These are phyloP conservation scores for Rhynchospora pubera DNA, from an alignment of 176 grass and related monocot species.

Conservation along the genomic window DNA sequence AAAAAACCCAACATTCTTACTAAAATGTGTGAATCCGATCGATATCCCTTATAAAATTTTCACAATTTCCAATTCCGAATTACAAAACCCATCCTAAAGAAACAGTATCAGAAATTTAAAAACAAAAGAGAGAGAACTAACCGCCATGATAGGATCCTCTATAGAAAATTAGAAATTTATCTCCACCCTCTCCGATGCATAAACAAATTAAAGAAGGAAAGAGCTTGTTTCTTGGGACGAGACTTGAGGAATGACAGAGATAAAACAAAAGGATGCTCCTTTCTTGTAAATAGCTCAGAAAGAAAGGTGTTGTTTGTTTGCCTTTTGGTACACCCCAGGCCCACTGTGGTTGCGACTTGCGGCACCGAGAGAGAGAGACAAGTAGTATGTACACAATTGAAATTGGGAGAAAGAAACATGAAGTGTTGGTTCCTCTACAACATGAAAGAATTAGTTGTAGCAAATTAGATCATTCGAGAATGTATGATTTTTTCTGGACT, in stretches of 20 bases:
- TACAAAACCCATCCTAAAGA: not conserved
- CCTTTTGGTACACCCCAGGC: slow-evolving; percentile 3
- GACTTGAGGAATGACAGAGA: not conserved
- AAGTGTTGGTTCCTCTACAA: not conserved
- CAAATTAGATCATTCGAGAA: no score
- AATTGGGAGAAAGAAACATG: not conserved
- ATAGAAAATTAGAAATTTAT: not conserved
- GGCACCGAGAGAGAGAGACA: slow-evolving; percentile 9
- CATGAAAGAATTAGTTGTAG: not conserved
- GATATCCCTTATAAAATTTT: not conserved
- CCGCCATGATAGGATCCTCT: slow-evolving; percentile 2
- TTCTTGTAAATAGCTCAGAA: not conserved
- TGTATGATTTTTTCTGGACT: not conserved
- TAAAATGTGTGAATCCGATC: not conserved
- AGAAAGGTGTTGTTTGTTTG: slow-evolving; percentile 15
- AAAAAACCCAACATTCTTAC: not conserved
- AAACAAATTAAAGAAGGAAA: not conserved
- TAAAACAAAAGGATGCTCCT: no score
- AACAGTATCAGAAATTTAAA: not conserved
- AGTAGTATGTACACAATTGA: not conserved
- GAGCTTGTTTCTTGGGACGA: slow-evolving; percentile 7
- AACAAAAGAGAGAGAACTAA: not conserved
- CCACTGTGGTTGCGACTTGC: not conserved
- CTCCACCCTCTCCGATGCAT: not conserved
- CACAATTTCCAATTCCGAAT: not conserved